These are phyloP conservation scores for Phyllosticta citriasiana DNA, from an alignment of 2,329 filamentous ascomycete species.

Conservation along the genomic window DNA sequence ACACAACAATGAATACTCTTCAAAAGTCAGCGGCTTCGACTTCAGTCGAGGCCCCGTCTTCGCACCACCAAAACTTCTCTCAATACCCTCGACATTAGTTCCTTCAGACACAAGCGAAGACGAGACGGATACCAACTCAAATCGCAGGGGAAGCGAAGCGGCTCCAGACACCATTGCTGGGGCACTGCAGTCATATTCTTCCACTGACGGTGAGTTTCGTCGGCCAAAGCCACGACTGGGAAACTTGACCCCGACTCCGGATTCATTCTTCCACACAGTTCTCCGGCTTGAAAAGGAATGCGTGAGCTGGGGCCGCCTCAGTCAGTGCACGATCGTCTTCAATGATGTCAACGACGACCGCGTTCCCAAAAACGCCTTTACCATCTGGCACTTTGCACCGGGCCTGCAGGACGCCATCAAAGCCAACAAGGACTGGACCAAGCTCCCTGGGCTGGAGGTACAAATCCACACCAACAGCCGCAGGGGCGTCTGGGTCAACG, in stretches of 20 bases:
- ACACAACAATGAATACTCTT: slow-evolving; percentile 38
- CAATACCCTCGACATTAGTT: slow-evolving; percentile 1
- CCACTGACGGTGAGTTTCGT: slow-evolving; percentile 17
- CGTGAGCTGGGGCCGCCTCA: slow-evolving; percentile 68
- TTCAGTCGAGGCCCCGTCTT: slow-evolving; percentile 21
- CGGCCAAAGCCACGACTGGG: slow-evolving; percentile 44
- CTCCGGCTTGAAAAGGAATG: slow-evolving; percentile 53
- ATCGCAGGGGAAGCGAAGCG: slow-evolving; percentile 1
- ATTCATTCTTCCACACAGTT: slow-evolving; percentile 57
- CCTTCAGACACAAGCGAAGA: slow-evolving; percentile 5
- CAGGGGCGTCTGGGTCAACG: slow-evolving; percentile 68
- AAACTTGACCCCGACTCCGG: slow-evolving; percentile 53
- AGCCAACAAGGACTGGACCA: slow-evolving; percentile 44
- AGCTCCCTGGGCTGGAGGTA: slow-evolving; percentile 47
- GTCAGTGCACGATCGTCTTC: slow-evolving; percentile 59
- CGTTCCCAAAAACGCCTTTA: slow-evolving; percentile 74
- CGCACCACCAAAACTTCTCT: not conserved
- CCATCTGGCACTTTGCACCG: slow-evolving; percentile 63
- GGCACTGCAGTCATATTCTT: not conserved
- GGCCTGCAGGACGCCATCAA: slow-evolving; percentile 48
- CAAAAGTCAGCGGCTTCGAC: slow-evolving; percentile 35
- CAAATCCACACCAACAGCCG: slow-evolving; percentile 78
- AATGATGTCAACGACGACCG: slow-evolving; percentile 52
- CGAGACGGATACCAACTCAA: not conserved
- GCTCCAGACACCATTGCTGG: not conserved